Evolutionary conservation across 2,329 filamentous ascomycete genomes (phyloP).

Genomic region (Phialophora expanda): DNA sequence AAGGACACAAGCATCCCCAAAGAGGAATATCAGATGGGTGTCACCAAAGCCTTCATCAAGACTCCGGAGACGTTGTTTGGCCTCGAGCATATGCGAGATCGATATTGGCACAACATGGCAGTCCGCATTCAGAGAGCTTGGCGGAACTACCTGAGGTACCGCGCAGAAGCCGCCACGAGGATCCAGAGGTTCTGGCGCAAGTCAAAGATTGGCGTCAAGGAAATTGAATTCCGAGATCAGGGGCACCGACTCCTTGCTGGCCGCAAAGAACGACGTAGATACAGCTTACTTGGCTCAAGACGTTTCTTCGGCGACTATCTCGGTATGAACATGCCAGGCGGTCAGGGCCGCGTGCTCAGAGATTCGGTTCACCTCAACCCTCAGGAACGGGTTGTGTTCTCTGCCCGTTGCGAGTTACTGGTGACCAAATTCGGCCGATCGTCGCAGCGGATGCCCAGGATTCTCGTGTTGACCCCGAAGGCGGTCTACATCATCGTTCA

Average conservation of each 20-base stretch:
- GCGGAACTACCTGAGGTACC: conserved; percentile 92
- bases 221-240: conserved; percentile 83
- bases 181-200: conserved; percentile 97
- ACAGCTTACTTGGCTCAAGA: conserved; percentile 87
- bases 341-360: conserved; percentile 80
- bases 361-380: conserved; percentile 71
- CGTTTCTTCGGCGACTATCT: conserved; percentile 95
- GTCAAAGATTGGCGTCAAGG: conserved; percentile 87
- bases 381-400: conserved; percentile 82
- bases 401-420: conserved; percentile 85
- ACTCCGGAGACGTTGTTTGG: conserved; percentile 96
- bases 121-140: conserved; percentile 96
- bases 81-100: conserved; percentile 94
- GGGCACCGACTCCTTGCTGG: conserved; percentile 81
- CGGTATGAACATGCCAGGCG: conserved; percentile 78
- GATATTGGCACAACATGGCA: conserved; percentile 99
- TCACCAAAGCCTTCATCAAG: conserved; percentile 97
- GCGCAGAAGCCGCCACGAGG: conserved; percentile 86
- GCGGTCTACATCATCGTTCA: conserved; percentile 91
- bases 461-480: conserved; percentile 80
- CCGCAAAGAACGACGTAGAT: conserved; percentile 87
- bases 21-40: conserved; percentile 96
- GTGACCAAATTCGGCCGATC: conserved; percentile 96
- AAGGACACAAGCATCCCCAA: conserved; percentile 94
- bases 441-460: conserved; percentile 87